Percentiles rank a stretch among this genome's conserved stretches.
Evolutionary conservation across 345 rosid species (phyloP).

Genomic region (Gossypium mustelinum): DNA sequence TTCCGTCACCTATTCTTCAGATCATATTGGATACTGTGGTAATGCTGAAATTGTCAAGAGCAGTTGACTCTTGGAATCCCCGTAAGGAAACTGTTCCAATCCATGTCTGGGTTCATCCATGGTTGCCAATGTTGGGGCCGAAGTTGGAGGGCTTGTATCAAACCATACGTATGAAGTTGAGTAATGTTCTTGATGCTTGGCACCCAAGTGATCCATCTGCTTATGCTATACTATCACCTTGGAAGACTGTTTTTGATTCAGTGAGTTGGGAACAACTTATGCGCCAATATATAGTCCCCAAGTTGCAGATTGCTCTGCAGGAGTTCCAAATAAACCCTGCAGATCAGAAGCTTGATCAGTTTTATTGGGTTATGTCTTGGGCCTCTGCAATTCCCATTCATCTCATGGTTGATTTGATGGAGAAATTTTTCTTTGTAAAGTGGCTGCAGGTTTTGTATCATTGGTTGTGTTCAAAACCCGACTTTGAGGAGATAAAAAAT

Average conservation of each 20-base stretch:
- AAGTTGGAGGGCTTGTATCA: constrained; percentile 72
- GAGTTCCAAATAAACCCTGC: constrained; percentile 82
- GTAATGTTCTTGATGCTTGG: constrained; percentile 89
- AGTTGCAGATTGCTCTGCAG: constrained; percentile 74
- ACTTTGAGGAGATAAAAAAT: constrained; percentile 66
- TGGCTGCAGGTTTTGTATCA: constrained; percentile 87
- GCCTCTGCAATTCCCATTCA: constrained; percentile 76
- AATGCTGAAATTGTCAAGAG: constrained; percentile 68
- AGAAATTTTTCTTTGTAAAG: constrained; percentile 71
- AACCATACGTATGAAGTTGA: constrained; percentile 74
- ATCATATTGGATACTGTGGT: constrained; percentile 60
- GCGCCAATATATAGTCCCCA: constrained; percentile 86
- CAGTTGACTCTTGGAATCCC: constrained; percentile 93
- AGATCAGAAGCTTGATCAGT: constrained; percentile 69
- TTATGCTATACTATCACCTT: constrained; percentile 77
- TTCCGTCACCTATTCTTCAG: constrained; percentile 61
- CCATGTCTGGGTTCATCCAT: constrained; percentile 93
- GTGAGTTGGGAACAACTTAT: constrained; percentile 85
- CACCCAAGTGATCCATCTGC: constrained; percentile 85
- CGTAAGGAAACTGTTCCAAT: constrained; percentile 73
- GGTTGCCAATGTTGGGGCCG: constrained; percentile 81
- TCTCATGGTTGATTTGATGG: constrained; percentile 90
- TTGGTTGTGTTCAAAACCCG: constrained; percentile 69
- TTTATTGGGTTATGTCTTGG: constrained; percentile 79
- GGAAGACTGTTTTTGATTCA: constrained; percentile 87